phyloP scores from a whole-genome alignment of 2,329 filamentous ascomycete species.

The Phyllosticta citrichinensis region DNA sequence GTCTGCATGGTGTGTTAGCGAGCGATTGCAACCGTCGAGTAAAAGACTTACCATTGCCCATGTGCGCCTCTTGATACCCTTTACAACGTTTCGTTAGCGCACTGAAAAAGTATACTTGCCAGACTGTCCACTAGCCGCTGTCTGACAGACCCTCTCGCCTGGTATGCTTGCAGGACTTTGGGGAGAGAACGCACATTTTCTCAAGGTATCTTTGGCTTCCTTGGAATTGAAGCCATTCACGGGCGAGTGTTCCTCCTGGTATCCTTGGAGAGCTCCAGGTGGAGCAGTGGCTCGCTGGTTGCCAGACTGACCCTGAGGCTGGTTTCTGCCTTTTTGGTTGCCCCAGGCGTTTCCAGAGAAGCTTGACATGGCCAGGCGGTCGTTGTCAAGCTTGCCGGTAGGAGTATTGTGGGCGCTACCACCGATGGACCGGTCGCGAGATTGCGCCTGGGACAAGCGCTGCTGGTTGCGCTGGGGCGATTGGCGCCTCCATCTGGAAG shows the following conservation, averaged over 20 bases:
- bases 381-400: slow-evolving; percentile 23
- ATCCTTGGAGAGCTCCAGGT: slow-evolving; percentile 1
- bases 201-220: slow-evolving; percentile 34
- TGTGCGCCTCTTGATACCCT: slow-evolving; percentile 12
- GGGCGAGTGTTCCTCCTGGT: slow-evolving; percentile 23
- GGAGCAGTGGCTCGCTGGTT: slow-evolving; percentile 14
- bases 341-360: slow-evolving; percentile 27
- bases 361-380: slow-evolving; percentile 18
- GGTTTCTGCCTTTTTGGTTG: slow-evolving; percentile 21
- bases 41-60: slow-evolving; percentile 1
- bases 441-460: slow-evolving; percentile 11
- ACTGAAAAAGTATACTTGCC: not conserved
- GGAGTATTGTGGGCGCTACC: slow-evolving; percentile 22
- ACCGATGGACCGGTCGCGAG: slow-evolving; percentile 16
- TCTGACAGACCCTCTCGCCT: slow-evolving; percentile 20
- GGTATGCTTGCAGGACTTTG: not conserved
- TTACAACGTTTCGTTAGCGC: not conserved
- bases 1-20: not conserved
- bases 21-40: slow-evolving; percentile 15
- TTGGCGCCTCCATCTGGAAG: slow-evolving; percentile 10
- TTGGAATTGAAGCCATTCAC: slow-evolving; percentile 34
- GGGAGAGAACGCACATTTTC: slow-evolving; percentile 24
- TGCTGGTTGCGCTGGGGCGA: slow-evolving; percentile 14
- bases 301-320: slow-evolving; percentile 13
- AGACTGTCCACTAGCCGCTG: slow-evolving; percentile 12